These are phyloP conservation scores for Sporothrix variecibatus DNA, from an alignment of 2,329 filamentous ascomycete genomes.

Conservation along the genomic window DNA sequence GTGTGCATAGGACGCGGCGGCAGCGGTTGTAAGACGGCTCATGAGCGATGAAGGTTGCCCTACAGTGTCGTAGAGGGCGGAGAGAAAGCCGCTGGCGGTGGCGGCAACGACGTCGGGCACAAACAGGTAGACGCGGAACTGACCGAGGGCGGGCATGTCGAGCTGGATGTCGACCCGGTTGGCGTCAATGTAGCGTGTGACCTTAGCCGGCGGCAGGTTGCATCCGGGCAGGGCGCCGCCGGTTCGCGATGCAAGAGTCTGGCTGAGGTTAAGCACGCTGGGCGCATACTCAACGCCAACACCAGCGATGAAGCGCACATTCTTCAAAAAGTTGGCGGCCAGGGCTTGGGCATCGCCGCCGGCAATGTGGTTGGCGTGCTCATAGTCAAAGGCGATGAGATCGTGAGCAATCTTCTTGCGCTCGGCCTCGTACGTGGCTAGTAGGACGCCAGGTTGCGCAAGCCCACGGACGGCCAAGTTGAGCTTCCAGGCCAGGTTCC, in stretches of 20 bases:
- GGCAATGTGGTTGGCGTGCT: slow-evolving; percentile 47
- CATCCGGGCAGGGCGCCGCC: slow-evolving; percentile 50
- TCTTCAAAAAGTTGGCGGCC: slow-evolving; percentile 64
- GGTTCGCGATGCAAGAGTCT: neutral
- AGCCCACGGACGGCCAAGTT: slow-evolving; percentile 57
- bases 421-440: slow-evolving; percentile 64
- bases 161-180: slow-evolving; percentile 77
- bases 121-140: slow-evolving; percentile 75
- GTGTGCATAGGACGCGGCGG: slow-evolving; percentile 60
- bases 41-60: slow-evolving; percentile 55
- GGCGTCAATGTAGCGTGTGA: slow-evolving; percentile 73
- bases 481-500: slow-evolving; percentile 64
- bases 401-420: slow-evolving; percentile 63
- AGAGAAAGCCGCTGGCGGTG: slow-evolving; percentile 52
- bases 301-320: slow-evolving; percentile 68
- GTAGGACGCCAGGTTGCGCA: slow-evolving; percentile 50
- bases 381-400: slow-evolving; percentile 59
- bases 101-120: slow-evolving; percentile 55
- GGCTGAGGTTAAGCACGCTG: slow-evolving; percentile 49
- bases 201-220: slow-evolving; percentile 65
- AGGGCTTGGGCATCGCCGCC: slow-evolving; percentile 60
- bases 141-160: slow-evolving; percentile 75
- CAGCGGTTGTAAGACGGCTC: slow-evolving; percentile 58
- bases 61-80: slow-evolving; percentile 57
- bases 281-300: slow-evolving; percentile 60